Evolutionary conservation across 2,329 filamentous ascomycete species (phyloP).

Genomic region (Cladosporium cucumerinum): DNA sequence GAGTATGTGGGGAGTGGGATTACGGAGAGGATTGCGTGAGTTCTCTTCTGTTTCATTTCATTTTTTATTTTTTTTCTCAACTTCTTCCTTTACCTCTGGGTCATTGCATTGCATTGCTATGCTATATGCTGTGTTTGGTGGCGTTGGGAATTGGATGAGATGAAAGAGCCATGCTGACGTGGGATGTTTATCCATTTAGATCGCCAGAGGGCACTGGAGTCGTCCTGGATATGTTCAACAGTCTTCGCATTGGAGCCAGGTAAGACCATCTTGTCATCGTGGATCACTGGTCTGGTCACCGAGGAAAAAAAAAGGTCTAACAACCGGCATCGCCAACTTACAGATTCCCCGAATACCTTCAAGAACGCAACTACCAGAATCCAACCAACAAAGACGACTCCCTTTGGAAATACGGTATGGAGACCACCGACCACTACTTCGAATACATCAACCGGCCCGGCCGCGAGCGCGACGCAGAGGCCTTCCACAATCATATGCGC

Average conservation of each 20-base stretch:
- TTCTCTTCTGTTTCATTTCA: not conserved
- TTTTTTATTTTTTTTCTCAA: not conserved
- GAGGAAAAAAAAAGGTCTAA: too few relatives aligned
- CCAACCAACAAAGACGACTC: constrained; percentile 8
- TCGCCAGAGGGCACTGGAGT: constrained; percentile 5
- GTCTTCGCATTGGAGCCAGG: not conserved
- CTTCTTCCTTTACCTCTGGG: too few relatives aligned
- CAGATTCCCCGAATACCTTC: constrained; percentile 1
- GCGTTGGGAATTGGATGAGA: not conserved
- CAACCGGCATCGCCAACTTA: not conserved
- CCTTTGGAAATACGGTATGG: not conserved
- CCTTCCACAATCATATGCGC: constrained; percentile 16
- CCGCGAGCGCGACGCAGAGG: not conserved
- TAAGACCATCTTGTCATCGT: not conserved
- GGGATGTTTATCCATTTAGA: not conserved
- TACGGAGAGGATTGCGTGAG: constrained; percentile 8
- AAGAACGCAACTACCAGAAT: not conserved
- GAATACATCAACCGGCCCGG: constrained; percentile 7
- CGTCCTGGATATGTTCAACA: constrained; percentile 9
- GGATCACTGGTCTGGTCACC: too few relatives aligned
- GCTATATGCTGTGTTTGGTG: too few relatives aligned
- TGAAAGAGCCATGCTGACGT: not conserved
- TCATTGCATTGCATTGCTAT: too few relatives aligned
- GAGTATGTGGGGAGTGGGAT: constrained; percentile 9
- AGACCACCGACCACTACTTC: constrained; percentile 10